Evolutionary conservation across 2,329 filamentous ascomycete species (phyloP), one percentile per base, ranked within the genome.

Genomic region (Trichoderma breve): DNA sequence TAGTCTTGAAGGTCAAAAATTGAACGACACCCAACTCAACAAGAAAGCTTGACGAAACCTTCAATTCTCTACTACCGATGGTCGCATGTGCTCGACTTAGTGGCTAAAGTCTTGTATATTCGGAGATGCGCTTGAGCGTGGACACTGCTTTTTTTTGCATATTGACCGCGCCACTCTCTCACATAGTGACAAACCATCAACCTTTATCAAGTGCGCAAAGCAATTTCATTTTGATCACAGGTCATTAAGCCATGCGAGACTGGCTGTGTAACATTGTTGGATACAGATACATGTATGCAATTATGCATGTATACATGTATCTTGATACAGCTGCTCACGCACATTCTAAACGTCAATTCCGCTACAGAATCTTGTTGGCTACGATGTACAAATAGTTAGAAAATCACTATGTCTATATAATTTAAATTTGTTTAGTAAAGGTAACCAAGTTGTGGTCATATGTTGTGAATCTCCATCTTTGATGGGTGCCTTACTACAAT

Each of bases 371-470:
- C 43, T 51, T 51, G n/a, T 21, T 8, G 43, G 11, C n/a, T 51
- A 21, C 5, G 8, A 51, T 21, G 4, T 12, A 51, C 43, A 47
- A 47, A 51, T 51, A 51, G 0, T 51, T 51, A 12, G 9, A 12
- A 51, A 51, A 21, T 0, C n/a, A 21, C n/a, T 51, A 3, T 51
- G 4, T 21, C n/a, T 21, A 47, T 47, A 21, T n/a, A 21, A 21
- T 11, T 21, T 0, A 18, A n/a, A n/a, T 21, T 1, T 51, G 9
- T 0, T 21, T 47, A 51, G n/a, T 21, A 0, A 0, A 1, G n/a
- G 11, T 51, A 51, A n/a, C n/a, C 43, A 51, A 51, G 1, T 11
- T 4, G 43, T 51, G 0, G 18, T 12, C 4, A 21, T 51, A 51
- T 0, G 43, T 51, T 51, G 12, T 0, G n/a, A 51, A 21, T 1